phyloP scores from a whole-genome alignment of 1,139 yeast genomes.

The Saccharomyces hybrid region DNA sequence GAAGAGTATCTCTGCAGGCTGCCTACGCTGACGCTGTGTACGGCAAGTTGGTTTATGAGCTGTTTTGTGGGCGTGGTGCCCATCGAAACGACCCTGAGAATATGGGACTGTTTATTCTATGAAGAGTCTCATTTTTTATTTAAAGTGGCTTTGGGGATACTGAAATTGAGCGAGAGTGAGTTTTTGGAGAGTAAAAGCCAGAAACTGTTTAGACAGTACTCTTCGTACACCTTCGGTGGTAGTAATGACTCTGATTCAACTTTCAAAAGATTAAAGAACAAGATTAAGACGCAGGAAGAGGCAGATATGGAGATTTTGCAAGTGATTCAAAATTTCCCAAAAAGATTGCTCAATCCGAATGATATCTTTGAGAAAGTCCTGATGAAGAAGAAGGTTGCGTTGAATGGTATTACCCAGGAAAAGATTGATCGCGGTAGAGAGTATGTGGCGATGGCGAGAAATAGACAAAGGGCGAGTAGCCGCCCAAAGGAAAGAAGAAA shows the following conservation, averaged over 20 bases:
- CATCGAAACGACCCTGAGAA: slow-evolving; percentile 73
- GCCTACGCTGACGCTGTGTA: slow-evolving; percentile 87
- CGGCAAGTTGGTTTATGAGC: slow-evolving; percentile 98
- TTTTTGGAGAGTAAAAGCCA: slow-evolving; percentile 5
- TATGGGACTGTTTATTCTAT: slow-evolving; percentile 92
- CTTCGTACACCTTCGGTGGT: slow-evolving; percentile 11
- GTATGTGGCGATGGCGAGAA: slow-evolving; percentile 61
- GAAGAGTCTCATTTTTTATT: slow-evolving; percentile 85
- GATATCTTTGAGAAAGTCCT: slow-evolving; percentile 59
- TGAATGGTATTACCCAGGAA: slow-evolving; percentile 70
- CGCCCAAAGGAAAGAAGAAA: slow-evolving; percentile 10
- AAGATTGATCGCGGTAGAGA: slow-evolving; percentile 71
- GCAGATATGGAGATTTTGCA: slow-evolving; percentile 86
- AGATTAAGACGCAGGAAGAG: slow-evolving; percentile 21
- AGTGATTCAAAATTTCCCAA: slow-evolving; percentile 77
- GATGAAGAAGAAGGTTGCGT: slow-evolving; percentile 66
- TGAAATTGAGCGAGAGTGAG: slow-evolving; percentile 53
- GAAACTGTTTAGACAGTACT: not conserved
- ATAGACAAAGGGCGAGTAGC: slow-evolving; percentile 33
- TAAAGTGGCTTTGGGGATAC: slow-evolving; percentile 73
- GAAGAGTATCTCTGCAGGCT: slow-evolving; percentile 63
- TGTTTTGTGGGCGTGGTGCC: slow-evolving; percentile 83
- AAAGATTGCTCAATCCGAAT: slow-evolving; percentile 61
- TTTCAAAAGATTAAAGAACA: slow-evolving; percentile 1
- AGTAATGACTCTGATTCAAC: slow-evolving; percentile 6